Conservation (phyloP, 257 asterid genomes). For the Nicotiana obtusifolia region DNA sequence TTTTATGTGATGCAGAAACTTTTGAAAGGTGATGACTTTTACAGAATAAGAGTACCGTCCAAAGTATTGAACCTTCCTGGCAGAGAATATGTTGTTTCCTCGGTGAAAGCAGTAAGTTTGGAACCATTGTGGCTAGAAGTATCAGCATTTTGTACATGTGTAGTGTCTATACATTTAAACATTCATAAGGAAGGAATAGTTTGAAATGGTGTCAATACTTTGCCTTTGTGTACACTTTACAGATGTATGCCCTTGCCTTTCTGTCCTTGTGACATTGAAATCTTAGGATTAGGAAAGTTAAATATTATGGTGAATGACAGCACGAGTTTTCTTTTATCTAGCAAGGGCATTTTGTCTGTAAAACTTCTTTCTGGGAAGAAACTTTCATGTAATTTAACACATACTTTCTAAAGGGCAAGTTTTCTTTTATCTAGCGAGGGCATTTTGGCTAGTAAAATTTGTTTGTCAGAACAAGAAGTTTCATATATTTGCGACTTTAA, state of each 20-base stretch:
- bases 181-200: neutral
- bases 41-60: constrained; percentile 76
- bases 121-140: neutral
- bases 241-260: neutral
- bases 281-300: neutral
- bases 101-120: constrained; percentile 81
- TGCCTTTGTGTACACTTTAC: neutral
- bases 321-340: neutral
- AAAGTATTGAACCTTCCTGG: constrained; percentile 71
- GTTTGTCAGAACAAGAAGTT: neutral
- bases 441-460: neutral
- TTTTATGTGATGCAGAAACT: constrained; percentile 54
- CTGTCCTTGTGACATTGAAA: neutral
- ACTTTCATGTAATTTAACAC: neutral
- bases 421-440: neutral
- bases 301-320: neutral
- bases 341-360: neutral
- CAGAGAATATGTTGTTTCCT: constrained; percentile 62
- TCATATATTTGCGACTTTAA: neutral
- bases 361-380: constrained; percentile 4
- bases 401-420: neutral
- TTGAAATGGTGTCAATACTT: neutral
- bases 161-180: neutral
- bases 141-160: neutral
- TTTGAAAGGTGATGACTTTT: constrained; percentile 81